Percentiles rank a stretch among this genome's conserved stretches.
phyloP scores from a whole-genome alignment of 495 filamentous ascomycete species.

The Thermothielavioides terrestris region DNA sequence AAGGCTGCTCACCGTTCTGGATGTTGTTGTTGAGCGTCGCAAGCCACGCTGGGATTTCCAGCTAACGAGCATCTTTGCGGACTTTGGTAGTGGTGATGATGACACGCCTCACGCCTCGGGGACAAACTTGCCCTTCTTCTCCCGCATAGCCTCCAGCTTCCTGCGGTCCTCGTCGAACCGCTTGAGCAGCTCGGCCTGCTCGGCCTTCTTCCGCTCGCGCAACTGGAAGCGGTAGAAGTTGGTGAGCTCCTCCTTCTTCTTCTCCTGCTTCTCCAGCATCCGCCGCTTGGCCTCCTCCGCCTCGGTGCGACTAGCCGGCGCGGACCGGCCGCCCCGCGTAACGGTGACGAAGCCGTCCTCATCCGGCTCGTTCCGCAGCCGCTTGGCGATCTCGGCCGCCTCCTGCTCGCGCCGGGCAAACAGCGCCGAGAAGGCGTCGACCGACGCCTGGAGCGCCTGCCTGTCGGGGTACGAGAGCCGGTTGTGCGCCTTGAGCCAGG shows the following conservation, averaged over 20 bases:
- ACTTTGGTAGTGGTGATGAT: background rate
- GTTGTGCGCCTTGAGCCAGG: slow-evolving; percentile 57
- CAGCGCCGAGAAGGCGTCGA: slow-evolving; percentile 73
- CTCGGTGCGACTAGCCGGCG: slow-evolving; percentile 66
- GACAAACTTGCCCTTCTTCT: slow-evolving; percentile 50
- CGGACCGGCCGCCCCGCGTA: slow-evolving; percentile 63
- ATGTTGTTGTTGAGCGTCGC: background rate
- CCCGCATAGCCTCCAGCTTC: slow-evolving; percentile 52
- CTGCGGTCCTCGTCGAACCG: slow-evolving; percentile 57
- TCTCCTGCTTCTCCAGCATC: slow-evolving; percentile 61
- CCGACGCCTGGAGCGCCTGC: slow-evolving; percentile 52
- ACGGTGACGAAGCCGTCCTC: slow-evolving; percentile 96
- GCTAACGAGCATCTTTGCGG: background rate
- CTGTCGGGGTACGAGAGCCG: slow-evolving; percentile 59
- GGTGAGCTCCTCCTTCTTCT: slow-evolving; percentile 53
- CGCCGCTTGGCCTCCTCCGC: slow-evolving; percentile 61
- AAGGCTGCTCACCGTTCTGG: slow-evolving; percentile 7
- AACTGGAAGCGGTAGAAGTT: slow-evolving; percentile 95
- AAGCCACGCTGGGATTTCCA: background rate
- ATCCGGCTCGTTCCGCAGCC: slow-evolving; percentile 67
- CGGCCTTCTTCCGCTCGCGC: slow-evolving; percentile 78
- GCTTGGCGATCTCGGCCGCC: slow-evolving; percentile 52
- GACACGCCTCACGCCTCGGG: slow-evolving; percentile 37
- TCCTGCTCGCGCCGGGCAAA: slow-evolving; percentile 61
- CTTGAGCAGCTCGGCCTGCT: slow-evolving; percentile 58